Evolutionary conservation across 257 asterid genomes (phyloP), one percentile per base, ranked within the genome.

Genomic region (Penstemon barbatus): DNA sequence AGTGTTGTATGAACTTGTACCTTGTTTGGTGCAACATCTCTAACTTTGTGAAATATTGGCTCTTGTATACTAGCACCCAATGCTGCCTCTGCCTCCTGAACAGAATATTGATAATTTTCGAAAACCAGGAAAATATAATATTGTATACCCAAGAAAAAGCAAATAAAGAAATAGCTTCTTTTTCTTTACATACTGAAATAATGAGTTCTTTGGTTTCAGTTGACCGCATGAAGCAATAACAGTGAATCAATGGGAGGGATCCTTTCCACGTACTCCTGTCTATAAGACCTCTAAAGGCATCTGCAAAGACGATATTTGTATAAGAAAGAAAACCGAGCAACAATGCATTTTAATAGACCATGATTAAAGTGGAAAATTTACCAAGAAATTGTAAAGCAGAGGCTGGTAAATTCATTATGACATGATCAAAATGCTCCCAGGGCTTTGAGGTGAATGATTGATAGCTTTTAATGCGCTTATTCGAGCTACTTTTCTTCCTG

Each of bases 11-110:
- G 33, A 44, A 72, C 25, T 42, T 43, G 50, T 88, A 90, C 97
- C 99, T 93, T 93, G 83, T 88, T 86, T 44, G 99, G 98, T 37
- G 99, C 94, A 42, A 93, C 99, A 71, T 85, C 94, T 78, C 99
- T 78, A 57, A 93, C 96, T 79, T 84, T 65, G 69, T 85, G 79
- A 84, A 90, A 85, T 66, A 56, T 43, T 33, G 96, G 90, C 63
- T 87, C 83, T 15, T 15, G 75, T 66, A 93, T 79, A 7, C 74
- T 68, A 68, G 91, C 89, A 57, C 88, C 88, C 65, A 93, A 25
- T 44, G 95, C 89, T 50, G 87, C 61, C 85, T 93, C 97, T 13
- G 96, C 96, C 70, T 58, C 85, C 98, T 93, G 73, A 63, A 73
- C 0, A 63, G 33, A 57, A 45, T 68, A 52, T 8, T 4, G 12